Conservation (phyloP, 495 filamentous ascomycete species). For the Penicillium canariense region DNA sequence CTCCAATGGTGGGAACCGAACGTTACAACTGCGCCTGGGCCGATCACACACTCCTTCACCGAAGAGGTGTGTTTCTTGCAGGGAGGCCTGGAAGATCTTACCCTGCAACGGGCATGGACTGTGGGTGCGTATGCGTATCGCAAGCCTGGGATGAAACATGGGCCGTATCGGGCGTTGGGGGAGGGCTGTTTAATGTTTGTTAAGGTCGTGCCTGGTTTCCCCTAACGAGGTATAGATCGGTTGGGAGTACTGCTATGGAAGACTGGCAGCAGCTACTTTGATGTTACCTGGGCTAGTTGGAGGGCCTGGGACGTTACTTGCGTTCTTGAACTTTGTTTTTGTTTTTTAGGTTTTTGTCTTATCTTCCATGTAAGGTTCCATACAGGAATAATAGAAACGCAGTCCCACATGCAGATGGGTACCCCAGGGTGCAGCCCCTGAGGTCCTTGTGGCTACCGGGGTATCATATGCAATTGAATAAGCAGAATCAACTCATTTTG, state of each 20-base stretch:
- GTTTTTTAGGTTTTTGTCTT: not conserved
- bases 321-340: too few species aligned
- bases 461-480: constrained; percentile 6
- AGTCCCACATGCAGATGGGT: not conserved
- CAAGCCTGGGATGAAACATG: constrained; percentile 23
- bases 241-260: not conserved
- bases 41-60: constrained; percentile 25
- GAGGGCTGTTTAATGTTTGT: constrained; percentile 29
- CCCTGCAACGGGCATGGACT: constrained; percentile 19
- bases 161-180: constrained; percentile 17
- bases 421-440: not conserved
- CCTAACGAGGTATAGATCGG: not conserved
- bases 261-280: not conserved
- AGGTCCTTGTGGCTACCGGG: constrained; percentile 8
- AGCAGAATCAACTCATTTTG: not conserved
- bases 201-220: constrained; percentile 13
- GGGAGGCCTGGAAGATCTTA: constrained; percentile 24
- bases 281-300: too few species aligned
- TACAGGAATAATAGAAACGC: not conserved
- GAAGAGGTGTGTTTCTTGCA: constrained; percentile 30
- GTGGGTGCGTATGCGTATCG: constrained; percentile 28
- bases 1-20: constrained; percentile 30
- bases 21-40: constrained; percentile 2
- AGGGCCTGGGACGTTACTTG: too few species aligned
- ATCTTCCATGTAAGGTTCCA: not conserved